Conservation (phyloP, 2,329 filamentous ascomycete genomes). For the Aureobasidium leucospermi region DNA sequence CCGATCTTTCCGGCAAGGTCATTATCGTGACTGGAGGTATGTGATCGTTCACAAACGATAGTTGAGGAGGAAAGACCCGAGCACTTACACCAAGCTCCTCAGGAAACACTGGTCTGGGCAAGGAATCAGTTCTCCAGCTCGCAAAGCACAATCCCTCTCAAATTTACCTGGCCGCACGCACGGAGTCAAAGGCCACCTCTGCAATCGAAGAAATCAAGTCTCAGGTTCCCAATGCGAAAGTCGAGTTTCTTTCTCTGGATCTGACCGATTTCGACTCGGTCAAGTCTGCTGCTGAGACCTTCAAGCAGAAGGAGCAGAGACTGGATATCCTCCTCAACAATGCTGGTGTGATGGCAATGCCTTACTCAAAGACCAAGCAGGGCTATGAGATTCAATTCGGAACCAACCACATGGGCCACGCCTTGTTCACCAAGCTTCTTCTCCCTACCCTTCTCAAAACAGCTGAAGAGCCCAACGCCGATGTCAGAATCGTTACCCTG, state of each 20-base stretch:
- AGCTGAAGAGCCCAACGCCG: slow-evolving; percentile 25
- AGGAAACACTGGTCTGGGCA: slow-evolving; percentile 43
- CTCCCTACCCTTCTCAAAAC: slow-evolving; percentile 37
- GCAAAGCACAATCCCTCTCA: slow-evolving; percentile 36
- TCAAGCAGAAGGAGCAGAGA: slow-evolving; percentile 30
- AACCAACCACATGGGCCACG: slow-evolving; percentile 47
- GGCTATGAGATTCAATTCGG: slow-evolving; percentile 46
- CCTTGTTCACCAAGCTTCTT: slow-evolving; percentile 39
- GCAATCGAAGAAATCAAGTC: slow-evolving; percentile 35
- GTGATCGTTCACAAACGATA: not conserved
- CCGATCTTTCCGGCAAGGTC: slow-evolving; percentile 34
- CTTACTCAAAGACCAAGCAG: slow-evolving; percentile 34
- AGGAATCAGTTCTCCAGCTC: slow-evolving; percentile 38
- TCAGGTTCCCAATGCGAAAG: slow-evolving; percentile 27
- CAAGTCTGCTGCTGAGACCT: slow-evolving; percentile 30
- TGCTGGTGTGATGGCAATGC: slow-evolving; percentile 36
- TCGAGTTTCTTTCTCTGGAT: slow-evolving; percentile 36
- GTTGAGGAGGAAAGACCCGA: not conserved
- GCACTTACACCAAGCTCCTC: not conserved
- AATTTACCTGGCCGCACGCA: slow-evolving; percentile 43
- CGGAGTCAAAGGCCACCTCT: slow-evolving; percentile 33
- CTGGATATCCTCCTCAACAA: slow-evolving; percentile 43
- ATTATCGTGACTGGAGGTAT: slow-evolving; percentile 38
- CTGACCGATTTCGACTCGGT: slow-evolving; percentile 37
- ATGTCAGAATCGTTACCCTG: slow-evolving; percentile 39